phyloP scores from a whole-genome alignment of 331 rosid species.

The Spiraea crenata region DNA sequence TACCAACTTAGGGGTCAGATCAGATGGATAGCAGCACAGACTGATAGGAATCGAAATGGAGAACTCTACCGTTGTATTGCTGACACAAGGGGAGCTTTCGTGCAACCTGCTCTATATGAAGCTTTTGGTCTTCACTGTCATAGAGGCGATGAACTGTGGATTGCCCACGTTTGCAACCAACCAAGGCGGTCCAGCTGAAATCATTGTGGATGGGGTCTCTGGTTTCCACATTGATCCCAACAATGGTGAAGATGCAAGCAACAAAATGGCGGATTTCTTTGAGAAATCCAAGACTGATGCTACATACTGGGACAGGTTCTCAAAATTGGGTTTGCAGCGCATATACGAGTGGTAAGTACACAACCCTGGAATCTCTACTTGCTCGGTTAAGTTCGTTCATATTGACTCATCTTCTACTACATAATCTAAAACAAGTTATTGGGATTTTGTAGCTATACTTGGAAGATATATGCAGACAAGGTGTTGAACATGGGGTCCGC shows the following conservation, averaged over 20 bases:
- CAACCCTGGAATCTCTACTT: background rate
- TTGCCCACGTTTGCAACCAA: conserved; percentile 93
- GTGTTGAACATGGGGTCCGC: conserved; percentile 72
- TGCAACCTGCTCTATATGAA: conserved; percentile 92
- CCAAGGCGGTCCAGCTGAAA: conserved; percentile 98
- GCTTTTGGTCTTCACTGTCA: conserved; percentile 95
- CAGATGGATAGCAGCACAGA: conserved; percentile 96
- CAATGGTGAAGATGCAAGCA: conserved; percentile 68
- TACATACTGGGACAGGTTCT: conserved; percentile 52
- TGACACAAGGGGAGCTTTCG: conserved; percentile 86
- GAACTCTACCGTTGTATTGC: conserved; percentile 87
- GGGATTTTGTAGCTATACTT: conserved; percentile 62
- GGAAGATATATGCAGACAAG: conserved; percentile 88
- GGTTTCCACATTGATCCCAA: conserved; percentile 88
- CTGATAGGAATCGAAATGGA: conserved; percentile 64
- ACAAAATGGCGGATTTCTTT: conserved; percentile 71
- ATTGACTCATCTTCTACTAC: background rate
- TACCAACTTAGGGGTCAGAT: conserved; percentile 76
- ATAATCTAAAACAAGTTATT: background rate
- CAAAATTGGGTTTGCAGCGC: conserved; percentile 59
- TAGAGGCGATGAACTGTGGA: conserved; percentile 98
- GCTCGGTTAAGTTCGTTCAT: background rate
- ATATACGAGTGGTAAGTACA: conserved; percentile 73
- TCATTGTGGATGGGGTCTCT: conserved; percentile 75
- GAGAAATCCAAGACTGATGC: conserved; percentile 64